Conservation (phyloP, 2,329 filamentous ascomycete species). For the Claviceps arundinis region DNA sequence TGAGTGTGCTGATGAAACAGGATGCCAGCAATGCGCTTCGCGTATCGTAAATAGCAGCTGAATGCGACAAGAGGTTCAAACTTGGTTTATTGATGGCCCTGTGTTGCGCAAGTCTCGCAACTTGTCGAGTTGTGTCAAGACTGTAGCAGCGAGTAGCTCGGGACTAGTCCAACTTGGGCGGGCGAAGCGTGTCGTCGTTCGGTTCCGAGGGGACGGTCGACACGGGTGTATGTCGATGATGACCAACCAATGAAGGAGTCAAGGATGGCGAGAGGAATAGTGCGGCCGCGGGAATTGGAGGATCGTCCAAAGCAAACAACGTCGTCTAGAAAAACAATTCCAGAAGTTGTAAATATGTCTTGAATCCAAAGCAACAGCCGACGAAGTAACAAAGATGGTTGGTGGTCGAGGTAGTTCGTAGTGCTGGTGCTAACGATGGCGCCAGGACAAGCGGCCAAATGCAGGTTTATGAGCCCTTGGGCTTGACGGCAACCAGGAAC, state of each 20-base stretch:
- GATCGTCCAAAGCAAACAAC: no score
- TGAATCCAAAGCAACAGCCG: background rate
- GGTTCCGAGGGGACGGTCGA: background rate
- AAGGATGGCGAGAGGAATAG: no score
- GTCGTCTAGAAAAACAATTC: background rate
- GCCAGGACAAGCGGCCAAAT: constrained; percentile 4
- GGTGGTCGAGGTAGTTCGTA: background rate
- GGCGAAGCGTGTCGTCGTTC: background rate
- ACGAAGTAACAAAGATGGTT: background rate
- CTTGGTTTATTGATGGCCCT: no score
- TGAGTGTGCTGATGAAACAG: no score
- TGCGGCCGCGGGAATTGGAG: no score
- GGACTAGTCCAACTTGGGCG: background rate
- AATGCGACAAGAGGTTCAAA: background rate
- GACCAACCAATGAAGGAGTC: background rate
- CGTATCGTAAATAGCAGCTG: background rate
- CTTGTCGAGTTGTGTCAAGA: no score
- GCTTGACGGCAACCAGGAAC: constrained; percentile 7
- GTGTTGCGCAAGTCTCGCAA: no score
- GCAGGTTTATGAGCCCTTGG: constrained; percentile 4
- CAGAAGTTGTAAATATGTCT: background rate
- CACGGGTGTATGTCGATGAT: background rate
- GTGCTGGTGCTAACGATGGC: constrained; percentile 4
- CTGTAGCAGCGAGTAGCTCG: background rate
- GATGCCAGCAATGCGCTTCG: no score